Base-by-base conservation (phyloP, 371 early-diverging fungal species). In the Syncephalastrum racemosum region DNA sequence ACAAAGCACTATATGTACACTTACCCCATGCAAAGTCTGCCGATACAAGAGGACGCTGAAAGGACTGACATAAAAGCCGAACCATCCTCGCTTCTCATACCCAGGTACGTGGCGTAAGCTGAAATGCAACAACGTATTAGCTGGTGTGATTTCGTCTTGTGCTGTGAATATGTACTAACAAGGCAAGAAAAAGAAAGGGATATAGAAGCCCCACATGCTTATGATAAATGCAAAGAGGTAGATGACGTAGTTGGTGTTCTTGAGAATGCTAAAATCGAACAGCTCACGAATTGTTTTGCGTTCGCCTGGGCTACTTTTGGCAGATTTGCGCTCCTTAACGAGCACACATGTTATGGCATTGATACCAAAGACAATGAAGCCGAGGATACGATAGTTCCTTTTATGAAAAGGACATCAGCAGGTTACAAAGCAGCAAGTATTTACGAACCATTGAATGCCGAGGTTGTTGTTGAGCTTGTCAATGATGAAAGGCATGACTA, bases 401-500 rank as follows among this genome's bases (percentile, higher is more conserved):
- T 4, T 12, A 16, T 27, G 4, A 19, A 42, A 14, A 42, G 2
- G 13, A 24, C 19, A n/a, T 40, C 20, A 41, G 13, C 53, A 44
- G 25, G 6, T 23, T 5, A 31, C 10, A 13, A 4, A n/a, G n/a
- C 24, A 1, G 13, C 20, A 3, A 20, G 19, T 18, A 42, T 16
- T 24, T 48, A 0, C 13, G 43, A 75, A 70, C 83, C 84, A 87
- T n/a, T 69, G 70, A 24, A 75, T 62, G 0, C 88, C 90, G 4
- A 86, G 54, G 4, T 57, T 64, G 22, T 67, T 63, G 48, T 90
- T 79, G 6, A 91, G 59, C 25, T 58, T 53, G 25, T 80, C 81
- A 53, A 87, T 75, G 7, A 91, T 63, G 19, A 88, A 87, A 0
- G 87, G 80, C 63, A 90, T 68, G 23, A 85, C 75, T 1, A 92